These are phyloP conservation scores for Pythium oligandrum DNA, from an alignment of 352 stramenopile genomes.

Conservation along the genomic window DNA sequence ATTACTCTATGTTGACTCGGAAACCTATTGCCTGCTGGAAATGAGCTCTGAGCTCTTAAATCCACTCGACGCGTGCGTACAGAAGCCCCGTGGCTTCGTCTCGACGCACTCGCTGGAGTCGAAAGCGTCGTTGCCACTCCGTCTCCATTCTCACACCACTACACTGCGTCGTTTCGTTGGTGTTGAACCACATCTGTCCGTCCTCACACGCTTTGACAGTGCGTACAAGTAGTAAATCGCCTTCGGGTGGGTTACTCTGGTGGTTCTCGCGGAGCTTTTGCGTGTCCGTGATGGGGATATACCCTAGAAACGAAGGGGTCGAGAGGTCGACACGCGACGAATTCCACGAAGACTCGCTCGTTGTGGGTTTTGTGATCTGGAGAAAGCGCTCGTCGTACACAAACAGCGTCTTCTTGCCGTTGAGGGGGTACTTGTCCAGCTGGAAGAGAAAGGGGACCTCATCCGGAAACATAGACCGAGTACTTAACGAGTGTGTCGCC, in stretches of 20 bases:
- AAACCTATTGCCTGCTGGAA: too few species aligned
- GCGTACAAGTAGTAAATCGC: neutral
- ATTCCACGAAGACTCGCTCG: neutral
- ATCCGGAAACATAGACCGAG: neutral
- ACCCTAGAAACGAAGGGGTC: neutral
- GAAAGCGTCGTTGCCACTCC: constrained; percentile 2
- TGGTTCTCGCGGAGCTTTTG: neutral
- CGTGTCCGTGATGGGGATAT: constrained; percentile 2
- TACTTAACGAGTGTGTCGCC: neutral
- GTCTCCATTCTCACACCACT: neutral
- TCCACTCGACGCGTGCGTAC: constrained; percentile 6
- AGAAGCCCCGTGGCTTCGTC: neutral
- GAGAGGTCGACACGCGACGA: neutral
- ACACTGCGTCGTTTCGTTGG: neutral
- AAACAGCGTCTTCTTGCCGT: constrained; percentile 1
- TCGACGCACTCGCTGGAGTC: constrained; percentile 2
- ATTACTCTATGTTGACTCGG: too few species aligned
- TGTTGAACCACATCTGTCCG: neutral
- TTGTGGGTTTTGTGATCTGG: too few species aligned
- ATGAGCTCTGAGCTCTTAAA: neutral
- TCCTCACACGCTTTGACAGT: neutral
- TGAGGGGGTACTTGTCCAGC: constrained; percentile 1
- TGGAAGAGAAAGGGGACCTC: constrained; percentile 6
- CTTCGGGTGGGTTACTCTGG: neutral
- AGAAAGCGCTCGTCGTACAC: constrained; percentile 1